Conservation (phyloP, 2,329 filamentous ascomycete genomes). For the Lasiodiplodia citricola region DNA sequence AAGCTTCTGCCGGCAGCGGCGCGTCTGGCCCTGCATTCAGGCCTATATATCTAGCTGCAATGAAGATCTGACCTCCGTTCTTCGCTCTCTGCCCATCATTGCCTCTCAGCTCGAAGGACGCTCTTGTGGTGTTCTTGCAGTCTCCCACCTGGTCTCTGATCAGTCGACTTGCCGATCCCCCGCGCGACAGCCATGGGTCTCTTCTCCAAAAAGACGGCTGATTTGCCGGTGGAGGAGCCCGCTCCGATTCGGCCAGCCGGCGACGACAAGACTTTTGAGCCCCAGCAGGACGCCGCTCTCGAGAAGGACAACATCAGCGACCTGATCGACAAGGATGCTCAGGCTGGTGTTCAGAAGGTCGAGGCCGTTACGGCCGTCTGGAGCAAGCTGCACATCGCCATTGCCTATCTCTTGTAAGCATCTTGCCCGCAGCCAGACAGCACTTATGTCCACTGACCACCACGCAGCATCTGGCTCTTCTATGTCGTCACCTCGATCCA, state of each 20-base stretch:
- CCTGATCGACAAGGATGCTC: conserved; percentile 31
- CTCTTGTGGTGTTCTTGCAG: not conserved
- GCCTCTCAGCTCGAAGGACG: not conserved
- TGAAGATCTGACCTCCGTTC: not conserved
- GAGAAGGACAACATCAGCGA: conserved; percentile 9
- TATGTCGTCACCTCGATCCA: conserved; percentile 56
- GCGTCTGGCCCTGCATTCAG: not conserved
- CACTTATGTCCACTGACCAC: not conserved
- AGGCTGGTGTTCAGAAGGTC: conserved; percentile 40
- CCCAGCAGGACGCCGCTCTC: not conserved
- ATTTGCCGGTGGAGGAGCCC: not conserved
- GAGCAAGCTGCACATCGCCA: conserved; percentile 36
- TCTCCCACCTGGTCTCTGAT: not conserved
- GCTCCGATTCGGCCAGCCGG: not conserved
- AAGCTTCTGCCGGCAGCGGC: not conserved
- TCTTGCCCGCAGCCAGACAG: not conserved
- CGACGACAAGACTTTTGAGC: not conserved
- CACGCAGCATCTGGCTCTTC: conserved; percentile 34
- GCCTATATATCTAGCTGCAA: not conserved
- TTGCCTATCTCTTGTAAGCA: conserved; percentile 37
- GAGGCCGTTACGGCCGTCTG: conserved; percentile 44
- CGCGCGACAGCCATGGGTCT: not conserved
- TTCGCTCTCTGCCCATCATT: not conserved
- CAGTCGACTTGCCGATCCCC: not conserved
- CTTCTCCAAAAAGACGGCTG: not conserved